Evolutionary conservation across 176 grass and related monocot genomes (phyloP), one percentile per base, ranked within the genome.

Genomic region (Urochloa ruziziensis): DNA sequence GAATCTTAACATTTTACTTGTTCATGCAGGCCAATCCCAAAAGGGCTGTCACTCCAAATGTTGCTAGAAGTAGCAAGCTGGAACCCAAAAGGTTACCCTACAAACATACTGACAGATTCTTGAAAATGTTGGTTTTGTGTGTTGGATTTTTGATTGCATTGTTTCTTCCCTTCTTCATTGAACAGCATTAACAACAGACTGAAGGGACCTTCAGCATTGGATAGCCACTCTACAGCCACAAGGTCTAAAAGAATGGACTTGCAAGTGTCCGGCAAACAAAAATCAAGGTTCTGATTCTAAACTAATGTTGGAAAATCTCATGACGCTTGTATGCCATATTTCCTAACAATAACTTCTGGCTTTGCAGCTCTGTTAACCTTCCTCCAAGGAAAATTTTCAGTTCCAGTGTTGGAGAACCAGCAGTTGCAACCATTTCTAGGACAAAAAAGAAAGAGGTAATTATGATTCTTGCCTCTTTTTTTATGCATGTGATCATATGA

Each of bases 21-120:
- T 54, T 79, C 36, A 43, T 87, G 36, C 82, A 94, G 94, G 58
- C 59, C 69, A 81, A 66, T 86, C 60, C 44, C 40, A 92, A 85
- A 79, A 97, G 78, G 66, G 42, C 62, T 59, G 39, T 73, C 56
- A 80, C 48, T 63, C 53, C 88, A 69, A 91, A 83, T 89, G 58
- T 69, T 58, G 60, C 66, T 57, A 92, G 84, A 85, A 92, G 67
- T 75, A 81, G 36, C 24, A 85, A 85, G 52, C 23, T 64, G 24
- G 90, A 92, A 78, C 67, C 80, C 76, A 94, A 78, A 86, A 97
- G 95, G 95, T 97, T 73, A 70, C 33, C 61, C 43, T 77, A 51
- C 34, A 53, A 84, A 73, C 60, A 54, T 6, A 37, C 69, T 39
- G 9, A 69, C 25, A 30, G 57, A 79, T 82, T 77, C 23, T 57